Evolutionary conservation across 306 rosid genomes (phyloP), one percentile per base, ranked within the genome.

Genomic region (Prunus dulcis): DNA sequence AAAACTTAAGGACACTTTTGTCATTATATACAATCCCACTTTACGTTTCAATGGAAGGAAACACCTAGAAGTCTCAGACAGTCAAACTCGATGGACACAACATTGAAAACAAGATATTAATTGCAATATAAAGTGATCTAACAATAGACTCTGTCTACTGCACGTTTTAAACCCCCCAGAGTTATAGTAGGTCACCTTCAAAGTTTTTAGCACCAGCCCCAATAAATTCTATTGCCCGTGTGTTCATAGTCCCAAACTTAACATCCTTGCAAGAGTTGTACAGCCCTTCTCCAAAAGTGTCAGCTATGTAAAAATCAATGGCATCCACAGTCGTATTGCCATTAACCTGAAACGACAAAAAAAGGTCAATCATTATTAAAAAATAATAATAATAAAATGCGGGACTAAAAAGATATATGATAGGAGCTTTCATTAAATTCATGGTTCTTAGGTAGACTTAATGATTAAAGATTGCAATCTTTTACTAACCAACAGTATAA

Each of bases 241-340:
- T 94, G 83, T 94, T 94, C 98, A 94, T 94, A 20, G 98, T 94
- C 75, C 98, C 98, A 84, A 94, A 94, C 84, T 94, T 94, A 25
- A 94, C 98, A 66, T 94, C 98, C 88, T 91, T 89, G 88, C 98
- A 94, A 19, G 97, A 88, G 72, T 81, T 62, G 68, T 82, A 94
- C 55, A 94, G 89, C 56, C 87, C 97, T 75, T 90, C 82, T 49
- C 96, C 98, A 83, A 91, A 91, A 67, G 78, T 84, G 77, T 86
- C 81, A 51, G 89, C 71, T 32, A 89, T 34, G 57, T 57, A 90
- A 78, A 76, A 92, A 78, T 92, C 97, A 82, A 94, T 92, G 61
- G 91, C 95, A 78, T 94, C 98, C 41, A 90, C 97, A 51, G 98
- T 94, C 86, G 72, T 76, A 71, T 89, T 90, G 65, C 91, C 96